A percentile compares a stretch with the other conserved stretches of the same genome.
Conservation (phyloP, 352 stramenopile species). For the Pelagophyceae sp. region DNA sequence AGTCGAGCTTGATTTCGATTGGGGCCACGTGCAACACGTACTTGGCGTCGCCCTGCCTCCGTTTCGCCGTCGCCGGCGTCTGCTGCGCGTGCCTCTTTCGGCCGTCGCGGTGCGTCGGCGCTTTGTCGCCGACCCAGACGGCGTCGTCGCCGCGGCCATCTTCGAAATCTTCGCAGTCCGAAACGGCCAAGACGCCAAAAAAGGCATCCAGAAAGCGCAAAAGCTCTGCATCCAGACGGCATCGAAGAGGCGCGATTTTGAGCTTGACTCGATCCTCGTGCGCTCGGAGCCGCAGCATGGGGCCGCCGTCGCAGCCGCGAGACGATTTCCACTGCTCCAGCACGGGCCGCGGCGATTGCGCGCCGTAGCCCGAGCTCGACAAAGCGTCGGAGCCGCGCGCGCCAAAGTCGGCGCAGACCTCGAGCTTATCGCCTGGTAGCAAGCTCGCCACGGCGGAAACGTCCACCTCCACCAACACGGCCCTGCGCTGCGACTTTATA, state of each 20-base stretch:
- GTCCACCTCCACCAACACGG: neutral
- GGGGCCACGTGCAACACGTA: neutral
- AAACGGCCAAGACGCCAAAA: neutral
- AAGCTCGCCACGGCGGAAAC: neutral
- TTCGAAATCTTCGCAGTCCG: neutral
- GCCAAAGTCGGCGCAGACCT: neutral
- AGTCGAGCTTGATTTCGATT: constrained; percentile 9
- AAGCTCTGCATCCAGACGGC: neutral
- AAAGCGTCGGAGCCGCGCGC: neutral
- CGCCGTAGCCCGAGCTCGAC: neutral
- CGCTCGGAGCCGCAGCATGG: neutral
- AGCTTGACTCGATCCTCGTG: neutral
- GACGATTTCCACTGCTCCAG: neutral
- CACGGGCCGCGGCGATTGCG: no score
- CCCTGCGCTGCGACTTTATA: neutral
- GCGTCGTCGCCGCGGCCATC: neutral
- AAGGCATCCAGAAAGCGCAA: constrained; percentile 2
- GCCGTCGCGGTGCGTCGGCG: no score
- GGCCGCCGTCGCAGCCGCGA: neutral
- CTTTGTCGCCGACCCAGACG: constrained; percentile 5
- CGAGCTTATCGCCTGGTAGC: neutral
- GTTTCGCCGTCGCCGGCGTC: neutral
- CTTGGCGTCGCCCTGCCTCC: neutral
- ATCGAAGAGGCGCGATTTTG: neutral
- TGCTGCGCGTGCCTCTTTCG: neutral